Percentiles rank a stretch among this genome's conserved stretches.
Conservation (phyloP, 2,329 filamentous ascomycete genomes). For the Colletotrichum sp. region DNA sequence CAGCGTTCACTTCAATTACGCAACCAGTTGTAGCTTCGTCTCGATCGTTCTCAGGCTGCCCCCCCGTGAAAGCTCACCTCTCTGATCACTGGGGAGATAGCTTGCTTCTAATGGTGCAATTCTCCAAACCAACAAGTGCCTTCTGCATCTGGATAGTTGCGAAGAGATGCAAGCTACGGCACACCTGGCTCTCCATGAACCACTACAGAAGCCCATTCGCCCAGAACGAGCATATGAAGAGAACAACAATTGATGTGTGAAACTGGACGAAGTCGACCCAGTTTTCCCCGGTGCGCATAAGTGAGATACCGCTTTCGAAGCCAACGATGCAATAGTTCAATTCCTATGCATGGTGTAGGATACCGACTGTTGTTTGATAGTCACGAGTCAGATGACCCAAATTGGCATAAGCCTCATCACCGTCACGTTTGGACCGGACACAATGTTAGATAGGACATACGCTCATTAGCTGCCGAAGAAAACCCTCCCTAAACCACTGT, state of each 20-base stretch:
- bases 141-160: accelerated
- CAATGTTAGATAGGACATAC: accelerated
- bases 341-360: not conserved
- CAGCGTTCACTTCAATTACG: accelerated
- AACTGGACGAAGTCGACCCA: not conserved
- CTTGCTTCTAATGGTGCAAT: accelerated
- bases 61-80: accelerated
- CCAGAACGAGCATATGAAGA: accelerated
- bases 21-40: accelerated
- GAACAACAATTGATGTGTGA: accelerated
- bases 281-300: accelerated
- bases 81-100: too few relatives aligned
- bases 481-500: not conserved
- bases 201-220: accelerated
- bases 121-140: too few relatives aligned
- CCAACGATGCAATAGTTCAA: accelerated
- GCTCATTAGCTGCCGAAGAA: not conserved
- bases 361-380: not conserved
- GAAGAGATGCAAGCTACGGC: not conserved
- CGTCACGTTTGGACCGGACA: not conserved
- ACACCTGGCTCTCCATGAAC: accelerated
- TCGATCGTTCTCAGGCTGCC: accelerated
- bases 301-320: too few relatives aligned
- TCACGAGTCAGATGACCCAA: not conserved
- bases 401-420: not conserved